These are phyloP conservation scores for Camelina neglecta DNA, from an alignment of 345 rosid species.

Conservation along the genomic window DNA sequence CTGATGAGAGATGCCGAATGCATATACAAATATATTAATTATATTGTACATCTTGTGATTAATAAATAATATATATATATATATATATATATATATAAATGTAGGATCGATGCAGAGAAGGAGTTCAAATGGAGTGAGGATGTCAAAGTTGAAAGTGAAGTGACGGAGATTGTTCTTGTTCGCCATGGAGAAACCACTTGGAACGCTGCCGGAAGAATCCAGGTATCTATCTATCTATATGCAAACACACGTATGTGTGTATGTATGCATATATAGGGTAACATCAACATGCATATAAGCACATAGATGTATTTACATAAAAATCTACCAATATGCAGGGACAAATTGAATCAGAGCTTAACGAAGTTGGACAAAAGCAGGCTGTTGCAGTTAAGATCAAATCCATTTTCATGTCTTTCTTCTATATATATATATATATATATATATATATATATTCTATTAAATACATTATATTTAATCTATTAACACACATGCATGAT, in stretches of 20 bases:
- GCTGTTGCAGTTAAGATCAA: slow-evolving; percentile 51
- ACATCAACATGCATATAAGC: neutral
- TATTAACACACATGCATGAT: neutral
- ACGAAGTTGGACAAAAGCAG: slow-evolving; percentile 49
- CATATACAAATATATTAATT: neutral
- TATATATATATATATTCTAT: neutral
- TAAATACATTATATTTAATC: neutral
- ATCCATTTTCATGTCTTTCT: neutral
- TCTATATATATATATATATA: neutral
- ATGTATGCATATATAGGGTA: neutral
- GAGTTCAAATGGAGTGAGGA: slow-evolving; percentile 40
- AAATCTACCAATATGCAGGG: slow-evolving; percentile 30
- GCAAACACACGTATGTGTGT: neutral
- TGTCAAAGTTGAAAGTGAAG: slow-evolving; percentile 33
- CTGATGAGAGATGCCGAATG: neutral
- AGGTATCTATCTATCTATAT: slow-evolving; percentile 25
- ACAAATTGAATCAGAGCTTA: slow-evolving; percentile 45
- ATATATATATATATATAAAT: neutral
- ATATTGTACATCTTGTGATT: neutral
- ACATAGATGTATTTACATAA: slow-evolving; percentile 6
- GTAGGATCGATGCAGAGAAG: slow-evolving; percentile 32
- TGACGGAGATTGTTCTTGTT: slow-evolving; percentile 49
- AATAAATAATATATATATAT: neutral
- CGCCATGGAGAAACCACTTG: slow-evolving; percentile 52
- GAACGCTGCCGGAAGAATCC: slow-evolving; percentile 51